Conservation (phyloP, 306 rosid species). For the Coriaria nepalensis region DNA sequence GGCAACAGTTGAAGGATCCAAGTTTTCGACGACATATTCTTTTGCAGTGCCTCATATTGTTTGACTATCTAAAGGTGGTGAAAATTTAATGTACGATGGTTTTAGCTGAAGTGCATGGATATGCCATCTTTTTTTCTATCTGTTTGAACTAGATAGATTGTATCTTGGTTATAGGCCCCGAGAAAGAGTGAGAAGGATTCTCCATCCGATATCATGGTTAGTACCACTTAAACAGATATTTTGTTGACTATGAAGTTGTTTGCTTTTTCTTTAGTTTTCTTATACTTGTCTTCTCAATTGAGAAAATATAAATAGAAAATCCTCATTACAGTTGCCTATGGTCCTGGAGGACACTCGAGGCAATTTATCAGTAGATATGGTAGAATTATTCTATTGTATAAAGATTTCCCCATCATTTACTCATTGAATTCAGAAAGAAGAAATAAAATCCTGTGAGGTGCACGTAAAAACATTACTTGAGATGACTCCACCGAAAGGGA, state of each 20-base stretch:
- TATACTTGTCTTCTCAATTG: no score
- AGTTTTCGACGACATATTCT: conserved; percentile 91
- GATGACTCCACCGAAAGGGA: conserved; percentile 85
- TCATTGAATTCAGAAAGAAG: conserved; percentile 61
- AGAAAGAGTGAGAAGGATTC: conserved; percentile 78
- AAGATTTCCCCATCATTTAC: neutral
- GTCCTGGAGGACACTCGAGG: no score
- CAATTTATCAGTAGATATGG: neutral
- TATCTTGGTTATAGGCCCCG: conserved; percentile 56
- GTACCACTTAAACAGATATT: conserved; percentile 14
- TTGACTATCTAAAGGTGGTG: conserved; percentile 80
- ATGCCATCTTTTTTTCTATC: conserved; percentile 1
- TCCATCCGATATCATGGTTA: conserved; percentile 87
- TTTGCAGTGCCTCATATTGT: conserved; percentile 91
- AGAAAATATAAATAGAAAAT: no score
- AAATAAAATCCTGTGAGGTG: conserved; percentile 68
- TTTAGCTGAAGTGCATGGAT: neutral
- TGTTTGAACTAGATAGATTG: conserved; percentile 8
- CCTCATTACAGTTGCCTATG: no score
- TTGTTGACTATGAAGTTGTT: no score
- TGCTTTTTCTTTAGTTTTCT: neutral
- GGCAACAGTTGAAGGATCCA: conserved; percentile 70
- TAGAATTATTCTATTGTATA: neutral
- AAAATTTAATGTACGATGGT: conserved; percentile 12
- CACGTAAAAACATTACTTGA: conserved; percentile 76